Base-by-base conservation (phyloP, 768 basidiomycete genomes). In the Lepiota venenata region DNA sequence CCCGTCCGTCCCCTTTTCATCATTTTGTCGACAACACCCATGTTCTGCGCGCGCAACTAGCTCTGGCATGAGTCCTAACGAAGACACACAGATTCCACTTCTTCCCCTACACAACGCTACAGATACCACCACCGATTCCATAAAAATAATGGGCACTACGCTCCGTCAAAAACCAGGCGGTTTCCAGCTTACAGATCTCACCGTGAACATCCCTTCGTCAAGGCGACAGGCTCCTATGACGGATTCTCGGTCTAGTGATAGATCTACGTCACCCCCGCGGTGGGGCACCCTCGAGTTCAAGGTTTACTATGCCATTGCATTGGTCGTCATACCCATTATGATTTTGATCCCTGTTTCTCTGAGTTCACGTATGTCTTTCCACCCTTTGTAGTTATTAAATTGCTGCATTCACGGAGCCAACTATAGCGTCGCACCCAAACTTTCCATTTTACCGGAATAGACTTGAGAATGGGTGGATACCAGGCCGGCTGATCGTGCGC, bases 261-360 rank as follows among this genome's bases (percentile, higher is more conserved):
- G 60, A 21, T 56, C 58, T 32, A 57, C 63, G 20, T 67, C 72
- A 2, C 73, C 75, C 2, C 61, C 88, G 20, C 72, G 90, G 70
- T 98, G 95, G 96, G 72, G 67, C 40, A 88, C 91, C 0, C 66
- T 72, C 9, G 97, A 98, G 66, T 98, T 96, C 71, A 74, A 80
- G 58, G 60, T 87, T 38, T 98, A 98, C 69, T 84, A 75, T 57
- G 57, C 83, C 29, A 74, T 85, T 2, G 80, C 84, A 11, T 64
- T 74, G 12, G 47, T 86, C 18, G 84, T 79, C 6, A 69, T 98
- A 27, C 85, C 88, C 2, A 60, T 83, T 50, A 89, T 98, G 88
- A 71, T 79, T 4, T 91, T 84, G 81, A 74, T 88, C 58, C 90
- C 92, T 0, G 74, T 89, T 20, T 71, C 74, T 20, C 65, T 95